Evolutionary conservation across 75 land plant genomes (phyloP), one percentile per base, ranked within the genome.

Genomic region (Cupressus sempervirens): DNA sequence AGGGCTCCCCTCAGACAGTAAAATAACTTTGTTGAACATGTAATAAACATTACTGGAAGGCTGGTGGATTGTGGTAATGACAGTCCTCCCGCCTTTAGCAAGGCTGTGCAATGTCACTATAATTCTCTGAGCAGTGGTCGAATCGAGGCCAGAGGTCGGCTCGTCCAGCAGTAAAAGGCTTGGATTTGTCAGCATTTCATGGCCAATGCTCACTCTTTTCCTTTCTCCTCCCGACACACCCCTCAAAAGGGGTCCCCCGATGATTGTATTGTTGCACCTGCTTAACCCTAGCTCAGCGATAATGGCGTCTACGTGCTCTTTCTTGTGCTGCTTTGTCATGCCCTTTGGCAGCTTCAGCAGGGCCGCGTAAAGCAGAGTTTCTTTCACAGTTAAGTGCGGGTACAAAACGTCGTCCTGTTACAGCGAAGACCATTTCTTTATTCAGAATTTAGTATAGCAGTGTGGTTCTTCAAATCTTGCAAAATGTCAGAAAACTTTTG

Each of bases 41-140:
- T 89, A 90, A 87, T 85, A 95, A 6, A 93, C 88, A 15, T 90
- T 87, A 67, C 98, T 95, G 29, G 97, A 92, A 77, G 98, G 98
- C 87, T 96, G 97, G 79, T 96, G 98, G 41, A 96, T 88, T 32
- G 98, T 92, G 29, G 90, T 86, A 46, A 95, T 86, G 8, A 96
- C 83, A 40, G 98, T 94, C 84, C 87, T 95, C 45, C 98, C 94
- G 1, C 89, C 92, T 84, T 84, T 89, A 9, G 90, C 87, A 62
- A 93, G 83, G 35, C 83, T 76, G 48, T 45, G 46, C 23, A 92
- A 56, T 12, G 87, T 92, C 9, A 77, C 67, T 58, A 93, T 86
- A 30, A 92, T 87, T 30, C 86, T 83, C 82, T 84, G 86, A 1
- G 94, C 93, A 5, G 89, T 92, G 11, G 93, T 92, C 14, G 94